phyloP scores from a whole-genome alignment of 495 filamentous ascomycete genomes.

The Trichoderma virens region DNA sequence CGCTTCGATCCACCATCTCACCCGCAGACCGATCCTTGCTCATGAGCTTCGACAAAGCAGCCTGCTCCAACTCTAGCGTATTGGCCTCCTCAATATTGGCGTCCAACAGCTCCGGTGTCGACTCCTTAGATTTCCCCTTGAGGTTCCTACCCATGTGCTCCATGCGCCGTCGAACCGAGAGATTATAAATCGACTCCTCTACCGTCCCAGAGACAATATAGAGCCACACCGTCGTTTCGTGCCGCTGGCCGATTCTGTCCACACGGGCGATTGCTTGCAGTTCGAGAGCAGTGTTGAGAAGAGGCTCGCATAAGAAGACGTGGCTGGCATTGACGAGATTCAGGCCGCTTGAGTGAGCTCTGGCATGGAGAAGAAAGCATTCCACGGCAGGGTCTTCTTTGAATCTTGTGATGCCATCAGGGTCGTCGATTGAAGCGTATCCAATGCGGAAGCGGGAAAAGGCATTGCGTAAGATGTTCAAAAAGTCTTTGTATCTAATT shows the following conservation, averaged over 20 bases:
- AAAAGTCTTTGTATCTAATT: slow-evolving; percentile 52
- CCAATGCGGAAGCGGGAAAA: slow-evolving; percentile 63
- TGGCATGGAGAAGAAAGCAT: slow-evolving; percentile 82
- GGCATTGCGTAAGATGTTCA: slow-evolving; percentile 62
- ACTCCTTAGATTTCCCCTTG: slow-evolving; percentile 24
- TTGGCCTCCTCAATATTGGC: slow-evolving; percentile 74
- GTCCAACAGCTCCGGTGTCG: slow-evolving; percentile 29
- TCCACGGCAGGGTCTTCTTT: slow-evolving; percentile 66
- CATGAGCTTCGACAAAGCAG: slow-evolving; percentile 57
- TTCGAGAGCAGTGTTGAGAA: slow-evolving; percentile 88
- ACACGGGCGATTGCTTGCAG: slow-evolving; percentile 91
- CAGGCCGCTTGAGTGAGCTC: slow-evolving; percentile 77
- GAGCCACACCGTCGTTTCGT: slow-evolving; percentile 88
- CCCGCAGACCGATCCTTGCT: slow-evolving; percentile 63
- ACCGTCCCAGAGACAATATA: slow-evolving; percentile 85
- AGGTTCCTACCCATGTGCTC: slow-evolving; percentile 57
- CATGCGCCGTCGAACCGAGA: slow-evolving; percentile 70
- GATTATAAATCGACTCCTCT: slow-evolving; percentile 80
- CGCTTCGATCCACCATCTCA: slow-evolving; percentile 69
- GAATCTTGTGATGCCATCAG: slow-evolving; percentile 63
- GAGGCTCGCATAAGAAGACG: slow-evolving; percentile 88
- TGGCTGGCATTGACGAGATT: slow-evolving; percentile 90
- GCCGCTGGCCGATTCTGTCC: slow-evolving; percentile 84
- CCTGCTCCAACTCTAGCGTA: slow-evolving; percentile 69
- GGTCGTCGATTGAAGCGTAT: slow-evolving; percentile 54